phyloP scores from a whole-genome alignment of 257 asterid species.

The Agastache rugosa region DNA sequence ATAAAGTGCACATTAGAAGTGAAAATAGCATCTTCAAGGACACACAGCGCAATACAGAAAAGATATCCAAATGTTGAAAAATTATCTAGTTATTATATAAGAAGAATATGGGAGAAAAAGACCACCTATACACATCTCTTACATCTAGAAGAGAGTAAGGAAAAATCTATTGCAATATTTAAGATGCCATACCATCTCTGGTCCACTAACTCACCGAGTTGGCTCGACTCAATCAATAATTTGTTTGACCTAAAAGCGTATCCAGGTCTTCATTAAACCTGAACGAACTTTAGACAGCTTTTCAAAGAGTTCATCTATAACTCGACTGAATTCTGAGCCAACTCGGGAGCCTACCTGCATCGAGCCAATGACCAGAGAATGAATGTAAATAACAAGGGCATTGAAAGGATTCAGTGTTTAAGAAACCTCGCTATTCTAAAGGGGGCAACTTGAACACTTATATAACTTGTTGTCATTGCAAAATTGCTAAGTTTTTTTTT shows the following conservation, averaged over 20 bases:
- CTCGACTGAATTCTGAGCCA: constrained; percentile 72
- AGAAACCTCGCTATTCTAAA: constrained; percentile 14
- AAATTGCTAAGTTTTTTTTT: constrained; percentile 8
- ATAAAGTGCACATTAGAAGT: background rate
- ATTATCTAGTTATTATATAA: background rate
- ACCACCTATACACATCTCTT: constrained; percentile 13
- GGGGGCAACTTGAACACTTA: background rate
- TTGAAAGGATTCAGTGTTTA: constrained; percentile 23
- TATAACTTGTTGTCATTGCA: background rate
- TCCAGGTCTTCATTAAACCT: constrained; percentile 67
- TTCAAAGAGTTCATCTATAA: constrained; percentile 57
- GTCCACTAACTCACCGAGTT: constrained; percentile 70
- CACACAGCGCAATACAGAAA: constrained; percentile 7
- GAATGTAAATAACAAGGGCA: constrained; percentile 37
- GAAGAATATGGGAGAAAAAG: background rate
- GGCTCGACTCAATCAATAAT: constrained; percentile 55
- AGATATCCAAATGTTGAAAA: background rate
- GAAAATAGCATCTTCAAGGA: background rate
- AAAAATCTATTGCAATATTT: constrained; percentile 31
- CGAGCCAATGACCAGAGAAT: constrained; percentile 54
- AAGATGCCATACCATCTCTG: constrained; percentile 42
- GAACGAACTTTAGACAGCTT: constrained; percentile 63
- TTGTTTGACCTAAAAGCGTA: constrained; percentile 57
- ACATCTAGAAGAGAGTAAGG: constrained; percentile 18
- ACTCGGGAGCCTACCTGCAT: constrained; percentile 80